phyloP scores from a whole-genome alignment of 495 filamentous ascomycete species.

The Aspergillus taichungensis region DNA sequence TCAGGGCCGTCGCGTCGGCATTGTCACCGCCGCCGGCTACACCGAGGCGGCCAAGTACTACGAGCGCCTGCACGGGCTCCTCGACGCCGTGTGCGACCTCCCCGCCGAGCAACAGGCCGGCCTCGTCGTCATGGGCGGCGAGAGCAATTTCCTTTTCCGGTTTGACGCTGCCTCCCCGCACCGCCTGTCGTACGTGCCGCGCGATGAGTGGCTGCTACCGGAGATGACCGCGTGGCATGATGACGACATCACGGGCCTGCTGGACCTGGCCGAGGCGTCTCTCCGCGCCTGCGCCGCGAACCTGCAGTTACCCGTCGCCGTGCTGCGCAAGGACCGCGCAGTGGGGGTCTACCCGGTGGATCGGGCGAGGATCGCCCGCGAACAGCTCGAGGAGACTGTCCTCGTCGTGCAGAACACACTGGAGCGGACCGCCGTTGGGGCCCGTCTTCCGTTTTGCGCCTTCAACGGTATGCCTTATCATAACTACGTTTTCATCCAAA shows the following conservation, averaged over 20 bases:
- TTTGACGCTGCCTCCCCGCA: slow-evolving; percentile 40
- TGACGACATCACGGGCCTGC: slow-evolving; percentile 61
- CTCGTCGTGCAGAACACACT: slow-evolving; percentile 86
- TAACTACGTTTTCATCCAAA: no score
- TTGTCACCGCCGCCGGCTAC: slow-evolving; percentile 96
- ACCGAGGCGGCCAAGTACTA: slow-evolving; percentile 79
- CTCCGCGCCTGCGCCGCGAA: slow-evolving; percentile 68
- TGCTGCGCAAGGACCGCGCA: slow-evolving; percentile 86
- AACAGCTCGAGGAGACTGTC: slow-evolving; percentile 92
- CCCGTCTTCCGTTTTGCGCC: slow-evolving; percentile 82
- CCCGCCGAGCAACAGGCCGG: slow-evolving; percentile 57
- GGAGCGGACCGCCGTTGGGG: slow-evolving; percentile 64
- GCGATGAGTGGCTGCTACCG: slow-evolving; percentile 68
- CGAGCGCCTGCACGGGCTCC: slow-evolving; percentile 69
- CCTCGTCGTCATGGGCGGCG: slow-evolving; percentile 84
- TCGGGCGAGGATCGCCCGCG: slow-evolving; percentile 61
- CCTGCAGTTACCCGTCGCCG: slow-evolving; percentile 63
- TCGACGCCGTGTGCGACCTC: slow-evolving; percentile 69
- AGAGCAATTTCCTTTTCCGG: slow-evolving; percentile 81
- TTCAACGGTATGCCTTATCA: no score
- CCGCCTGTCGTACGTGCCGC: slow-evolving; percentile 50
- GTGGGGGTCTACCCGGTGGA: slow-evolving; percentile 72
- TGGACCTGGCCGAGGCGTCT: slow-evolving; percentile 79
- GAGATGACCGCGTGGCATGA: slow-evolving; percentile 87
- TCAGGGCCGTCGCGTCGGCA: slow-evolving; percentile 67